Conservation (phyloP, 2,329 filamentous ascomycete genomes). For the Stemphylium lycopersici region DNA sequence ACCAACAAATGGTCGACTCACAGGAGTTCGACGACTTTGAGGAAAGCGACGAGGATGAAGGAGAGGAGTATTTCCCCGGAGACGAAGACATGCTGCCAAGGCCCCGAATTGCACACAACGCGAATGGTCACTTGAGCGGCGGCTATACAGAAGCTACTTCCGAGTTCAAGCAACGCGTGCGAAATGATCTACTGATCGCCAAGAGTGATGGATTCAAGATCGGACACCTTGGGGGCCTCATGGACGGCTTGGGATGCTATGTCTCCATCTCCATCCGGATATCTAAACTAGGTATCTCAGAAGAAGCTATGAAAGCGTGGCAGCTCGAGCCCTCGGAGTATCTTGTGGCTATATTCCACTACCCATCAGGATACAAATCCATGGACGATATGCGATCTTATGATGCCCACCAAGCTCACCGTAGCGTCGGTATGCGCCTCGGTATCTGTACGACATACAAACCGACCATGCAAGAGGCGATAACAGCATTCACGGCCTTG, state of each 20-base stretch:
- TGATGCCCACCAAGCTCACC: constrained; percentile 44
- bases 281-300: constrained; percentile 72
- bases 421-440: constrained; percentile 65
- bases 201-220: constrained; percentile 73
- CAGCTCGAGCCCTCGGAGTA: constrained; percentile 70
- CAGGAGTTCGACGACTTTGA: constrained; percentile 41
- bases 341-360: constrained; percentile 73
- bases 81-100: constrained; percentile 50
- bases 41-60: constrained; percentile 43
- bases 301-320: constrained; percentile 80
- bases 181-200: constrained; percentile 65
- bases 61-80: constrained; percentile 42
- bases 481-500: constrained; percentile 57
- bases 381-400: constrained; percentile 61
- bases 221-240: constrained; percentile 63
- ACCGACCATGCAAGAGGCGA: constrained; percentile 64
- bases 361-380: constrained; percentile 65
- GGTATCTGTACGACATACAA: constrained; percentile 77
- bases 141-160: constrained; percentile 30
- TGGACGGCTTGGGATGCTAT: constrained; percentile 56
- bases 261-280: constrained; percentile 73
- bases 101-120: constrained; percentile 14
- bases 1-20: constrained; percentile 52
- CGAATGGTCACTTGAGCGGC: background rate
- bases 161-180: constrained; percentile 53